Evolutionary conservation across 768 basidiomycete species (phyloP).

Genomic region (Boletus tylopilopsis): DNA sequence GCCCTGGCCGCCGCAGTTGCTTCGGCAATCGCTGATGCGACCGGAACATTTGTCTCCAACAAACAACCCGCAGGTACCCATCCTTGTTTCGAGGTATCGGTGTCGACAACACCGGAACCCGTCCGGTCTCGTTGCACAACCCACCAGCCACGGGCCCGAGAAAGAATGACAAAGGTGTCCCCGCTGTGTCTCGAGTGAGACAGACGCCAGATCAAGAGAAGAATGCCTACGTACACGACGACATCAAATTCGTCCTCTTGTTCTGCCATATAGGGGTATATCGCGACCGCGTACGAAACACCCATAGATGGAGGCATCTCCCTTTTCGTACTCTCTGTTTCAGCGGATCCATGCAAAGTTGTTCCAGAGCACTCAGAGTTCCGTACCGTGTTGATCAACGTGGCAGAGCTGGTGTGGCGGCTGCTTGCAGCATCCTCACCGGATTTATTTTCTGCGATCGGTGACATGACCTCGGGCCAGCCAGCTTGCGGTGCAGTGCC

Average conservation of each 20-base stretch:
- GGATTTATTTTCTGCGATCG: conserved; percentile 44
- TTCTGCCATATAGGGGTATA: conserved; percentile 98
- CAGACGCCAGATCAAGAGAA: not conserved
- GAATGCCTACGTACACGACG: conserved; percentile 65
- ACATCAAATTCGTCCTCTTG: conserved; percentile 99
- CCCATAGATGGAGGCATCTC: conserved; percentile 47
- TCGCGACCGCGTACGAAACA: conserved; percentile 93
- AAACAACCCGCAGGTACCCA: conserved; percentile 99
- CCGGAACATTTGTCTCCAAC: conserved; percentile 88
- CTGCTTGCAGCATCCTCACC: conserved; percentile 41
- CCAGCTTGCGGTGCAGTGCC: conserved; percentile 64
- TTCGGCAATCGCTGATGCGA: conserved; percentile 82
- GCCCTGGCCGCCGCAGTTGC: conserved; percentile 62
- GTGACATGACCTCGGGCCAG: conserved; percentile 75
- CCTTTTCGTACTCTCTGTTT: conserved; percentile 34
- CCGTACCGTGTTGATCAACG: conserved; percentile 31
- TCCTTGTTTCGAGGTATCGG: conserved; percentile 78
- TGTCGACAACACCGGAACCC: conserved; percentile 74
- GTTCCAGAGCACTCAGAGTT: conserved; percentile 26
- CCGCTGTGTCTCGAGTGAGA: conserved; percentile 47
- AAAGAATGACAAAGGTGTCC: conserved; percentile 90
- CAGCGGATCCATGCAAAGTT: conserved; percentile 16
- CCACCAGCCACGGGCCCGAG: conserved; percentile 98
- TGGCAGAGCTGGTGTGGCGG: conserved; percentile 35
- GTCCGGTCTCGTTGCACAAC: conserved; percentile 93